Base-by-base conservation (phyloP, 2,329 filamentous ascomycete genomes). In the Penicillium sp. region DNA sequence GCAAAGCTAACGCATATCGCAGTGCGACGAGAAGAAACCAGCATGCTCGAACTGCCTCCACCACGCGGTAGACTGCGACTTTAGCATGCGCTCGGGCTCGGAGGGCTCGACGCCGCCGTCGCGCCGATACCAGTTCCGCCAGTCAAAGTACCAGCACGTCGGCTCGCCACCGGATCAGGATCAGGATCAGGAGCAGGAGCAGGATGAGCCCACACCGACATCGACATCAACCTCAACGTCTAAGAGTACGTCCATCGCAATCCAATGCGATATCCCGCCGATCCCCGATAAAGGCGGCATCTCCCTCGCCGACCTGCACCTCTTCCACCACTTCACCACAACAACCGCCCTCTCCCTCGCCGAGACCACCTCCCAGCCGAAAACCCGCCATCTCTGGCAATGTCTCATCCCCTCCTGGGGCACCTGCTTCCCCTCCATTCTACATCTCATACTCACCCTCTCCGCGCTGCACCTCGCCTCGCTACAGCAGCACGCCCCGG, bases 21-120 rank as follows among this genome's bases (percentile, higher is more conserved):
- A 76, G 74, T 77, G 75, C 55, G 74, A 76, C 46, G 75, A 77
- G 61, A 71, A 68, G 48, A 70, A 67, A n/a, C 74, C 73, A 7
- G 53, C 56, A 13, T 76, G 74, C 61, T 60, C 59, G 8, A 75
- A 75, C 50, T 76, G 75, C 55, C 41, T 62, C 21, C 66, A 70
- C 7, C 73, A 75, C 58, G 65, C 66, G 9, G 65, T 72, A 17
- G 65, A 67, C 31, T 76, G 74, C 55, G 68, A 69, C 54, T 75
- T 72, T 41, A 44, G 55, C 7, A 13, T 29, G 9, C 31, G 49
- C 23, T 65, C 68, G 7, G 57, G 60, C 0, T 65, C 61, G 4
- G 41, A 59, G 15, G 44, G 60, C 13, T 26, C 61, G 19, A 44
- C 62, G 1, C 47, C 52, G 6, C 31, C 62, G 26, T 35, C 54